Evolutionary conservation across 768 basidiomycete genomes (phyloP), one percentile per base, ranked within the genome.

Genomic region (Guyanaporus albipodus): DNA sequence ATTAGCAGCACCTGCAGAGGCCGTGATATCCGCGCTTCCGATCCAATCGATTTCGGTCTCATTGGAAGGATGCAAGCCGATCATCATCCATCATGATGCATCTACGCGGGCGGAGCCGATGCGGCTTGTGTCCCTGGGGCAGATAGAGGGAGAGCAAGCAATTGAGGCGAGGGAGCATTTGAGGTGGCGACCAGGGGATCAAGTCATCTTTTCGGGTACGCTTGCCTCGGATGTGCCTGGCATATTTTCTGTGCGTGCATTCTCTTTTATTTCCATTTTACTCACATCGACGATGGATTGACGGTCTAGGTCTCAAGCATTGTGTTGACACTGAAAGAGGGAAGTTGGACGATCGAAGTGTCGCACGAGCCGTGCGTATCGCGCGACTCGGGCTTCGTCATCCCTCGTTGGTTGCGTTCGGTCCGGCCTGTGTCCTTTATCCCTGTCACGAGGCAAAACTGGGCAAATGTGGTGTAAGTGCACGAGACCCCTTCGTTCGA

Each of bases 331-430:
- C 58, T 91, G 21, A 71, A 73, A 44, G 74, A 85, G 61, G 77
- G 78, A 29, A 69, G 63, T 23, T 92, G 90, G 90, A 76, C 69
- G 34, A 70, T 92, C 21, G 74, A 85, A 34, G 64, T 91, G 26
- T 77, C 80, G 1, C 68, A 83, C 41, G 68, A 74, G 18, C 73
- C 77, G 2, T 67, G 65, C 44, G 60, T 56, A 15, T 55, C 63
- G 24, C 72, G 72, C 8, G 65, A 67, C 28, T 69, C 67, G 24
- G 52, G 57, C 14, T 9, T 53, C 21, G 42, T 40, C 8, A 49
- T 60, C 11, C 68, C 72, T 11, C 68, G 68, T 42, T 91, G 88
- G 88, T 59, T 89, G 41, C 74, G 70, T 40, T 79, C 78, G 5
- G 41, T 80, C 2, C 61, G 74, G 38, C 82, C 84, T 0, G 66